Percentiles rank a stretch among this genome's conserved stretches.
phyloP scores from a whole-genome alignment of 345 rosid genomes.

The Gossypium rotundifolium region DNA sequence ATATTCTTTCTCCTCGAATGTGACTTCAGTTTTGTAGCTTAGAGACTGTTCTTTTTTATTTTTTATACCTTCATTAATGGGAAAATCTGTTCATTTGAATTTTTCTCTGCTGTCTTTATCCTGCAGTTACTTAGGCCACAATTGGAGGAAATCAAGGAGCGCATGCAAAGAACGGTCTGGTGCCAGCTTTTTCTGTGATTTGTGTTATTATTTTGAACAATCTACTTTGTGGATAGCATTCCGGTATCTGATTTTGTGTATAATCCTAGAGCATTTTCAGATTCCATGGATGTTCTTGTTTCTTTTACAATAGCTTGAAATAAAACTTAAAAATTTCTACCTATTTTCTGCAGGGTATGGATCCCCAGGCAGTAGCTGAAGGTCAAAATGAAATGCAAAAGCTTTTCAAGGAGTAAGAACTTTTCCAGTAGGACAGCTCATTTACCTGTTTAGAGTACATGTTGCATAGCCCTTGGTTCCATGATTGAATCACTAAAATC shows the following conservation, averaged over 20 bases:
- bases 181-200: not conserved
- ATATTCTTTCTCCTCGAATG: not conserved
- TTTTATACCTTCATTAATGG: not conserved
- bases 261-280: not conserved
- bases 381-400: constrained; percentile 57
- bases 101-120: constrained; percentile 20
- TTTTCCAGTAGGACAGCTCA: constrained; percentile 4
- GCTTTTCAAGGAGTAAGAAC: constrained; percentile 68
- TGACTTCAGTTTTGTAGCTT: not conserved
- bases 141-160: constrained; percentile 54
- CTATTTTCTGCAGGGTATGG: constrained; percentile 39
- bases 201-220: constrained; percentile 1
- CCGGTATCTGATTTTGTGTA: not conserved
- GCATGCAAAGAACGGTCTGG: constrained; percentile 50
- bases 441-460: not conserved
- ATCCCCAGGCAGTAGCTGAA: constrained; percentile 39
- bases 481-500: not conserved
- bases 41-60: not conserved
- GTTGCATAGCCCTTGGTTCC: not conserved
- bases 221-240: not conserved
- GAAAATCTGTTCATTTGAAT: not conserved
- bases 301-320: not conserved
- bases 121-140: constrained; percentile 66
- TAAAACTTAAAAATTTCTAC: not conserved
- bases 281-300: not conserved